phyloP scores from a whole-genome alignment of 208 protist genomes.

The Leishmania guyanensis region DNA sequence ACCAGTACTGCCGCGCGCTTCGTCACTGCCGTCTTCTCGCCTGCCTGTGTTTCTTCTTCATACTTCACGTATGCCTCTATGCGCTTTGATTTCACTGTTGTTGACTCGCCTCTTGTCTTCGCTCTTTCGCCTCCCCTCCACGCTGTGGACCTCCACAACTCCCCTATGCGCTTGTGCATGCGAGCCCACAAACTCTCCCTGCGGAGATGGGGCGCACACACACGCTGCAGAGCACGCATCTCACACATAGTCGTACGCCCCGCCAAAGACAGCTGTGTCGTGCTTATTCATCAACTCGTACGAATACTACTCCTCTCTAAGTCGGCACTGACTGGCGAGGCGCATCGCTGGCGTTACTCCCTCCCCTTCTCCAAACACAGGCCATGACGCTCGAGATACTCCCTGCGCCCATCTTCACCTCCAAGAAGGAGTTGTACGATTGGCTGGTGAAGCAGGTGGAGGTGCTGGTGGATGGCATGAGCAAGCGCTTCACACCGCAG shows the following conservation, averaged over 20 bases:
- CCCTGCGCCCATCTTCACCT: constrained; percentile 35
- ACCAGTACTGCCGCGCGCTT: neutral
- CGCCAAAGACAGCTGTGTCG: neutral
- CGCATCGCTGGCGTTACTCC: neutral
- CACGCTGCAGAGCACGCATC: neutral
- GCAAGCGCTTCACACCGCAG: constrained; percentile 50
- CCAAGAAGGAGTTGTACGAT: constrained; percentile 68
- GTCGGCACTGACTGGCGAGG: neutral
- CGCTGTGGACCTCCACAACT: neutral
- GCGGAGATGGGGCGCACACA: neutral
- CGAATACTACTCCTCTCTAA: neutral
- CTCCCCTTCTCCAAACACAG: neutral
- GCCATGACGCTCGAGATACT: constrained; percentile 22
- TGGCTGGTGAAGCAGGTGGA: constrained; percentile 58
- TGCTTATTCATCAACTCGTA: neutral
- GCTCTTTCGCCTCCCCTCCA: neutral
- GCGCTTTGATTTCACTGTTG: neutral
- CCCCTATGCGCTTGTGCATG: neutral
- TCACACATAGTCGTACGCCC: neutral
- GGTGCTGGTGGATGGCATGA: constrained; percentile 48
- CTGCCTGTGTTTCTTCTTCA: neutral
- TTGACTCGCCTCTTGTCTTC: neutral
- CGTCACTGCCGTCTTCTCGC: neutral
- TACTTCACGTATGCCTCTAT: neutral
- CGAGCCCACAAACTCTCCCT: neutral